Conservation (phyloP, 2,329 filamentous ascomycete genomes). For the Microascus cirrosus region DNA sequence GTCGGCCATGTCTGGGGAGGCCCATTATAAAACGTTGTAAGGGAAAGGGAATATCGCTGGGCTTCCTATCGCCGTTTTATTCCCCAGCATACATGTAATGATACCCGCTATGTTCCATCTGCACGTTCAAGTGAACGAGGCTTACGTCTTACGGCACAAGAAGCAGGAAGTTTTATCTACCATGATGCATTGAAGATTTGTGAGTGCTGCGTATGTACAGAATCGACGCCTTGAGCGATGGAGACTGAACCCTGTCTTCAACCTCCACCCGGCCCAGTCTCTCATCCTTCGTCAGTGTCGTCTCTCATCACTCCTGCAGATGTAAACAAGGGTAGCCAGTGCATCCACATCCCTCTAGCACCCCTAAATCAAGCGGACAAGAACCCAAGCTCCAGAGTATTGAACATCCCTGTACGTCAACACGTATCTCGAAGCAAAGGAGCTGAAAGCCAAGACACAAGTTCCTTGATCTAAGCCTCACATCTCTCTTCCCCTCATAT, state of each 20-base stretch:
- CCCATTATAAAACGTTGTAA: neutral
- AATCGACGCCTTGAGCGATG: neutral
- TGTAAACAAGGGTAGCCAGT: too few species aligned
- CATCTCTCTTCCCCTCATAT: neutral
- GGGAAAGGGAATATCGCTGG: neutral
- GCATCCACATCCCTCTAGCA: too few species aligned
- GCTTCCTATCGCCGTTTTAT: neutral
- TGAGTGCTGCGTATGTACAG: neutral
- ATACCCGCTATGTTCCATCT: neutral
- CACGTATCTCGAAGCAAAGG: neutral
- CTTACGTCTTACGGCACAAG: neutral
- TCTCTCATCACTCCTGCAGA: too few species aligned
- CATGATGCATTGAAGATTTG: neutral
- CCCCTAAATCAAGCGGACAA: too few species aligned
- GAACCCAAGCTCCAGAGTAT: too few species aligned
- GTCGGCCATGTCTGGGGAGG: neutral
- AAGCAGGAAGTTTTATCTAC: neutral
- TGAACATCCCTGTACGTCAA: too few species aligned
- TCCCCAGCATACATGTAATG: neutral
- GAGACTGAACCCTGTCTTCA: neutral
- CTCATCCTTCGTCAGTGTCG: too few species aligned
- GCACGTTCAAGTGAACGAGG: neutral
- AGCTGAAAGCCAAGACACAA: neutral
- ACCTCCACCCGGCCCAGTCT: too few species aligned
- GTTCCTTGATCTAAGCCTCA: neutral